A percentile compares a stretch with the other conserved stretches of the same genome.
These are phyloP conservation scores for Aspergillus egyptiacus DNA, from an alignment of 495 filamentous ascomycete genomes.

Conservation along the genomic window DNA sequence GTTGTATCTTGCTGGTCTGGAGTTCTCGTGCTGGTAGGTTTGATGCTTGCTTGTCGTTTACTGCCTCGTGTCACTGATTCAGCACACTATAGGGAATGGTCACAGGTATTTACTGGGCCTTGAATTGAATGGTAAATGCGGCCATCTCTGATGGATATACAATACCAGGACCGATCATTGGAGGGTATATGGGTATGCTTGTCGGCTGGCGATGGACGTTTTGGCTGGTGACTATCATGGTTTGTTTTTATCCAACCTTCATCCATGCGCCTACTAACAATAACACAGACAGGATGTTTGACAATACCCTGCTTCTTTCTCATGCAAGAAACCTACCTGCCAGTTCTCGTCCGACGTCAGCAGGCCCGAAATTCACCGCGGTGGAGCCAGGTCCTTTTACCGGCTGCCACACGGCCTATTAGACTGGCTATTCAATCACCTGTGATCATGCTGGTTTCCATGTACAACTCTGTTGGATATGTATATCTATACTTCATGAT, in stretches of 20 bases:
- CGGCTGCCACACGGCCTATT: background rate
- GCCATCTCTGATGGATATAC: background rate
- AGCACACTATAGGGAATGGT: background rate
- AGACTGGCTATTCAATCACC: background rate
- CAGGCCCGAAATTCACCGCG: background rate
- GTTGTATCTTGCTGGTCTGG: background rate
- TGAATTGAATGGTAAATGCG: background rate
- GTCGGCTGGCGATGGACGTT: conserved; percentile 4
- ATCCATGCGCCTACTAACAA: too few species aligned
- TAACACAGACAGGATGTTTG: background rate
- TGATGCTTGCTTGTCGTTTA: too few species aligned
- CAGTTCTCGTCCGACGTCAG: background rate
- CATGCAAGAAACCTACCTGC: conserved; percentile 4
- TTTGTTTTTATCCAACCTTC: too few species aligned
- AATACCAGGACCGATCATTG: background rate
- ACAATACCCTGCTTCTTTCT: background rate
- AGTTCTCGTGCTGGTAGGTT: too few species aligned
- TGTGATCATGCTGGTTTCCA: background rate
- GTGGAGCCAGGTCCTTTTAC: background rate
- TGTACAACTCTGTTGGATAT: background rate
- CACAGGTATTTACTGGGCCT: background rate
- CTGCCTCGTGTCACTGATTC: too few species aligned
- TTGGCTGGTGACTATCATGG: conserved; percentile 1
- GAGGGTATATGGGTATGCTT: background rate
- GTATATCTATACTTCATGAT: background rate